A percentile compares a stretch with the other conserved stretches of the same genome.
Evolutionary conservation across 306 rosid species (phyloP).

Genomic region (Dryas drummondii): DNA sequence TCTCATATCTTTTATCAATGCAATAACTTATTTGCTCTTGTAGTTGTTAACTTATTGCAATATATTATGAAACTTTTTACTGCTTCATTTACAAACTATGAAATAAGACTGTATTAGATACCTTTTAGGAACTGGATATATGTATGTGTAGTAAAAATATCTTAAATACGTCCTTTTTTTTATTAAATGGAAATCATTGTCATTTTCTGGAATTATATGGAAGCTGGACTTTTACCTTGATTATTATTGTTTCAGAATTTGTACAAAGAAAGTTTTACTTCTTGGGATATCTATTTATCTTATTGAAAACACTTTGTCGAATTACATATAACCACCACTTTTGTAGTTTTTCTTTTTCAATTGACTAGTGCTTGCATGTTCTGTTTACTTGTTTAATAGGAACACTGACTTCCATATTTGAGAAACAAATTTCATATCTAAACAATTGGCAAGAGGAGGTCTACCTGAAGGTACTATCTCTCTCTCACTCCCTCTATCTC

Average conservation of each 20-base stretch:
- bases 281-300: not conserved
- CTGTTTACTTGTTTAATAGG: conserved; percentile 36
- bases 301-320: not conserved
- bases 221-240: not conserved
- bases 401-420: conserved; percentile 65
- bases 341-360: not conserved
- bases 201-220: not conserved
- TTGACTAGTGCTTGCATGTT: conserved; percentile 10
- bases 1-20: not conserved
- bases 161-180: not conserved
- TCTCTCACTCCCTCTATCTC: not conserved
- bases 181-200: not conserved
- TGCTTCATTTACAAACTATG: not conserved
- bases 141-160: not conserved
- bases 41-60: not conserved
- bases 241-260: not conserved
- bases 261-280: not conserved
- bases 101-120: not conserved
- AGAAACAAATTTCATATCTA: conserved; percentile 54
- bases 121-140: not conserved
- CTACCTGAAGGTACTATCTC: conserved; percentile 58
- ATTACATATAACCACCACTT: not conserved
- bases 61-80: not conserved
- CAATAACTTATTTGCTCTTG: not conserved
- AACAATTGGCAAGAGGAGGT: conserved; percentile 75